Conservation (phyloP, 1,284 basidiomycete species). For the Phellopilus nigrolimitatus region DNA sequence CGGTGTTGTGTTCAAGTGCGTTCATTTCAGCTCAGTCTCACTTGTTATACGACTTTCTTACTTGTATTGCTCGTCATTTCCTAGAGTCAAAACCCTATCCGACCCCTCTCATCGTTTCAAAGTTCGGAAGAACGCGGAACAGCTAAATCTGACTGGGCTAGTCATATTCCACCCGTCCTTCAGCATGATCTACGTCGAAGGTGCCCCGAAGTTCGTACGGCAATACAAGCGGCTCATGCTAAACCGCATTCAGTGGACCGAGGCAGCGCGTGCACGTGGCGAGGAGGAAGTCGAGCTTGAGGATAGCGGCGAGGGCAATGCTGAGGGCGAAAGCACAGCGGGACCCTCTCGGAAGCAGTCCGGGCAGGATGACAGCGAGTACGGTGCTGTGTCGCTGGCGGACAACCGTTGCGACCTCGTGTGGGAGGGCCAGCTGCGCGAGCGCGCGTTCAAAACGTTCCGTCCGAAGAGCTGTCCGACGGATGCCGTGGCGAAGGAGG, state of each 20-base stretch:
- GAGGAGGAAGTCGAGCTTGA: constrained; percentile 65
- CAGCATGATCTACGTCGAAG: constrained; percentile 92
- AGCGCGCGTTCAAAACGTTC: constrained; percentile 79
- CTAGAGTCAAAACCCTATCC: constrained; percentile 81
- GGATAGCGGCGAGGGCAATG: constrained; percentile 45
- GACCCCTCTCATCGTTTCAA: constrained; percentile 96
- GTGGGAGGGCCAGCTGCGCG: constrained; percentile 89
- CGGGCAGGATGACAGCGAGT: constrained; percentile 29
- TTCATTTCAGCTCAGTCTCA: constrained; percentile 23
- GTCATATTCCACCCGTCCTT: constrained; percentile 88
- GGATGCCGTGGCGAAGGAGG: constrained; percentile 81
- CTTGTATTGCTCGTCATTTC: constrained; percentile 14
- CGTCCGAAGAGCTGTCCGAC: constrained; percentile 82
- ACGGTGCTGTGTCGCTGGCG: constrained; percentile 50
- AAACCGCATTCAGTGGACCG: constrained; percentile 91
- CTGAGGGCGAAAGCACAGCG: constrained; percentile 26
- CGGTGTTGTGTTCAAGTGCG: constrained; percentile 87
- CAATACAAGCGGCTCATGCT: constrained; percentile 89
- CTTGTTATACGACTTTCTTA: constrained; percentile 13
- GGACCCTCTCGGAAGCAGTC: constrained; percentile 25
- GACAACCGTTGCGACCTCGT: constrained; percentile 88
- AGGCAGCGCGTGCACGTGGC: constrained; percentile 77
- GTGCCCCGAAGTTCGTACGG: constrained; percentile 80
- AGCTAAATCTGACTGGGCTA: constrained; percentile 82
- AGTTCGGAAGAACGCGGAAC: constrained; percentile 93